Conservation (phyloP, 768 basidiomycete species). For the Pholiota microspora region DNA sequence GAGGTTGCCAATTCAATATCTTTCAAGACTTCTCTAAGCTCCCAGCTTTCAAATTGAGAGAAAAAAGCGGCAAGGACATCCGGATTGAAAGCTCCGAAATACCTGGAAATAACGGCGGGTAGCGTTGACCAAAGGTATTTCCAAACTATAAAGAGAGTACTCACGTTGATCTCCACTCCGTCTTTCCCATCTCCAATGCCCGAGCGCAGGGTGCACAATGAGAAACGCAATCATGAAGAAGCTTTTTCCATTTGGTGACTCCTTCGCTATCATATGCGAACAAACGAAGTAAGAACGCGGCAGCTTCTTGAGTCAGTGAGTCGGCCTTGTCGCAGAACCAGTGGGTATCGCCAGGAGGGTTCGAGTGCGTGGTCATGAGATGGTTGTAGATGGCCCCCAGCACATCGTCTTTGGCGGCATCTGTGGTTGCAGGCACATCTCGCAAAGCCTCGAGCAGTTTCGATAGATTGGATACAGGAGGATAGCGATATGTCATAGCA, state of each 20-base stretch:
- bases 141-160: conserved; percentile 33
- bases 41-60: conserved; percentile 63
- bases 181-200: conserved; percentile 62
- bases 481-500: conserved; percentile 1
- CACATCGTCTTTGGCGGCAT: conserved; percentile 43
- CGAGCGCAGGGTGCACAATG: conserved; percentile 72
- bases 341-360: conserved; percentile 45
- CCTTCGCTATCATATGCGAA: conserved; percentile 68
- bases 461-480: conserved; percentile 34
- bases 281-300: conserved; percentile 79
- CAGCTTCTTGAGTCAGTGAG: conserved; percentile 56
- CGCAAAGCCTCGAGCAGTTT: conserved; percentile 53
- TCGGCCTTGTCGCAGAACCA: conserved; percentile 80
- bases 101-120: no score
- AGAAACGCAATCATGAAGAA: conserved; percentile 51
- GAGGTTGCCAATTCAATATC: conserved; percentile 35
- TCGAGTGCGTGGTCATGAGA: neutral
- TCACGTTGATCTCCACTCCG: conserved; percentile 66
- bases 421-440: conserved; percentile 55
- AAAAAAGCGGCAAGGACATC: conserved; percentile 57
- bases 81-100: conserved; percentile 65
- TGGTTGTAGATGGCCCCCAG: conserved; percentile 27
- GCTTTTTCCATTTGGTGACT: conserved; percentile 63
- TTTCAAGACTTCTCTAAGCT: conserved; percentile 50
- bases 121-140: no score